Evolutionary conservation across 2,329 filamentous ascomycete species (phyloP), one percentile per base, ranked within the genome.

Genomic region (Apiospora malaysiana): DNA sequence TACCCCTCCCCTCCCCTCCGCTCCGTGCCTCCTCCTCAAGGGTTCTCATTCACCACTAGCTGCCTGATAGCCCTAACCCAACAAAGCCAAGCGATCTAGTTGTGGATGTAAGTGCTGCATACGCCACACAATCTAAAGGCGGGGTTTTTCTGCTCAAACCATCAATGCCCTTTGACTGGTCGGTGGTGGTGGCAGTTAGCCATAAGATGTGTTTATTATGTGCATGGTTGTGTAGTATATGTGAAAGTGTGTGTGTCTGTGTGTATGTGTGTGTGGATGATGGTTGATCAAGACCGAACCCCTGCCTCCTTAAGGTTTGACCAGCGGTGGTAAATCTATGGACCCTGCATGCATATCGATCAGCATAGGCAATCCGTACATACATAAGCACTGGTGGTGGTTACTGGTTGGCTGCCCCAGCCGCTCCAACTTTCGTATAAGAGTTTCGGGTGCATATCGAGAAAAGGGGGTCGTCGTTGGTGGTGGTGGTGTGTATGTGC

Each of bases 41-140:
- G 23, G 23, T 27, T 51, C 27, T 32, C 51, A 32, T 16, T 32
- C 25, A 59, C 51, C 51, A 32, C 25, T 37, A 21, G 42, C 42
- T 4, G 14, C 16, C 16, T 14, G 25, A 37, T 25, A 59, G 51
- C 51, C 51, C 27, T 59, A 27, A 37, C 18, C 27, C 51, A n/a
- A 37, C 7, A 59, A 14, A 32, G 51, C 49, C 51, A 59, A 59
- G 51, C 51, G 32, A 21, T 37, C 18, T 32, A n/a, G 10, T 12
- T 45, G 12, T 32, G 51, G 21, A 49, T 21, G 42, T 32, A 7
- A 5, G 16, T 59, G 51, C 16, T 21, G 51, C 51, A 21, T 32
- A 63, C 56, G 56, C 32, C 56, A 63, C 56, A 40, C 56, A 63
- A 63, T 63, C 56, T 63, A 63, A 63, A 40, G 56, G 56, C 56